These are phyloP conservation scores for Phanerochaete carnosa DNA, from an alignment of 768 basidiomycete species.

Conservation along the genomic window DNA sequence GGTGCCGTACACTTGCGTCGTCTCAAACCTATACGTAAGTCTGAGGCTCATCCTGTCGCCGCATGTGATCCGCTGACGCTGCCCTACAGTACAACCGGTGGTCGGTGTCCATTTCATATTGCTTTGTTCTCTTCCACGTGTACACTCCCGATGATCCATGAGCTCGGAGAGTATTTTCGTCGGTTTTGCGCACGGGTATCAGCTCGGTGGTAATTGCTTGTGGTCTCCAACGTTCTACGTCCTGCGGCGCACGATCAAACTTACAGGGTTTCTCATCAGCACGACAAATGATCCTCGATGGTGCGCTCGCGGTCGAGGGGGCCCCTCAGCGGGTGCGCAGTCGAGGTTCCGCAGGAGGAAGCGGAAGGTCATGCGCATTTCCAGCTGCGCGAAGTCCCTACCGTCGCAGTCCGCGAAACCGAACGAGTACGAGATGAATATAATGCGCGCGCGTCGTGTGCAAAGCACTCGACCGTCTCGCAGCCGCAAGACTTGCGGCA, in stretches of 20 bases:
- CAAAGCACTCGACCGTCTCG: conserved; percentile 1
- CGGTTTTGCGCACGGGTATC: too few species aligned
- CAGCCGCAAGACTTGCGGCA: neutral
- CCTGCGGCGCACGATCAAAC: neutral
- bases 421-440: conserved; percentile 42
- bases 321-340: conserved; percentile 25
- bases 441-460: conserved; percentile 30
- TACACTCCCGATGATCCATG: too few species aligned
- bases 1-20: conserved; percentile 3
- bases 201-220: too few species aligned
- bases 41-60: neutral
- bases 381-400: conserved; percentile 38
- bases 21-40: conserved; percentile 1
- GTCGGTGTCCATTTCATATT: neutral
- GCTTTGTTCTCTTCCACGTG: neutral
- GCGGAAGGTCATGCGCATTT: conserved; percentile 31
- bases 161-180: too few species aligned
- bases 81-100: neutral
- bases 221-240: too few species aligned
- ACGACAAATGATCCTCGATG: conserved; percentile 28
- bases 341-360: conserved; percentile 32
- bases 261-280: conserved; percentile 5
- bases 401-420: conserved; percentile 53
- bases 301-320: conserved; percentile 23
- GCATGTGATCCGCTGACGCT: neutral